Percentiles rank a stretch among this genome's conserved stretches.
phyloP scores from a whole-genome alignment of 169 alveolate species.

The Cyclospora cayetanensis region DNA sequence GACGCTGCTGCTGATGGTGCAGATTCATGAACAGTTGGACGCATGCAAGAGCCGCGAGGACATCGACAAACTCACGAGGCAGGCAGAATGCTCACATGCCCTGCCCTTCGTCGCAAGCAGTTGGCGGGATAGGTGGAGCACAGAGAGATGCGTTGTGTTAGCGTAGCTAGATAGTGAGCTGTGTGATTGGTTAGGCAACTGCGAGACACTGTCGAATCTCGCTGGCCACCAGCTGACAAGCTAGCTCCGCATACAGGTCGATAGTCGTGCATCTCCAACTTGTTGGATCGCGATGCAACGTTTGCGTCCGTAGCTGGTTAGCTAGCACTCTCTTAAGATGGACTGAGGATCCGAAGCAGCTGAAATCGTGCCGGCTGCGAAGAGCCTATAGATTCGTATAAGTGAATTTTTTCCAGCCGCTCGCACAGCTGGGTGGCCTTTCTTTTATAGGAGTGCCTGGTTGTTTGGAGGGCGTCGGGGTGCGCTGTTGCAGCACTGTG shows the following conservation, averaged over 20 bases:
- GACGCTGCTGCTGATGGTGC: neutral
- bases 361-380: too few relatives aligned
- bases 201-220: neutral
- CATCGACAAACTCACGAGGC: neutral
- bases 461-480: too few relatives aligned
- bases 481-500: neutral
- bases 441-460: too few relatives aligned
- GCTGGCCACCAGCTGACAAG: neutral
- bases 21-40: neutral
- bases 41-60: neutral
- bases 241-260: neutral
- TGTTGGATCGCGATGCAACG: too few relatives aligned
- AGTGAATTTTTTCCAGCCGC: too few relatives aligned
- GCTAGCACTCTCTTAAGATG: neutral
- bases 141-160: too few relatives aligned
- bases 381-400: too few relatives aligned
- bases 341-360: too few relatives aligned
- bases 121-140: neutral
- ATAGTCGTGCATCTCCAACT: neutral
- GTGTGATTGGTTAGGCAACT: too few relatives aligned
- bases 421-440: too few relatives aligned
- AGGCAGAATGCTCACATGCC: neutral
- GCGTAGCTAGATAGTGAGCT: neutral
- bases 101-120: neutral
- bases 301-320: neutral